phyloP scores from a whole-genome alignment of 192 early-diverging fungal species.

The Rhizophagus sp. region DNA sequence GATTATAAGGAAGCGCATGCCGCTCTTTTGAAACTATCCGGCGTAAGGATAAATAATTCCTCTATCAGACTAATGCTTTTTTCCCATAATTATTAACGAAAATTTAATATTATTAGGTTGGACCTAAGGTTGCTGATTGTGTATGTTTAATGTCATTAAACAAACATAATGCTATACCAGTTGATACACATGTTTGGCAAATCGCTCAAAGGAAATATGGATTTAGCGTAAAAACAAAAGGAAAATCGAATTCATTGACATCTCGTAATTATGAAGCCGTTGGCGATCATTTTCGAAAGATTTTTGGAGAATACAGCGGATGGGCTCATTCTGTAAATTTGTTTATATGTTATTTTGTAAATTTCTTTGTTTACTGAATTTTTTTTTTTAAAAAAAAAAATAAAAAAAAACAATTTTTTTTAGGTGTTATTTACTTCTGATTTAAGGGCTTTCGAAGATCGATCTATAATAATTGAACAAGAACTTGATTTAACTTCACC shows the following conservation, averaged over 20 bases:
- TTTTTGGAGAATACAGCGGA: conserved; percentile 82
- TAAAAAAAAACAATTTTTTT: background rate
- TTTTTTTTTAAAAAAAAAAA: background rate
- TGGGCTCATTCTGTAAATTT: conserved; percentile 72
- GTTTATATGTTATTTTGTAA: background rate
- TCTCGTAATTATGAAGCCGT: conserved; percentile 68
- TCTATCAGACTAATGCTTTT: background rate
- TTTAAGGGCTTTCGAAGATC: conserved; percentile 10
- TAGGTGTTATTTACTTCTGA: conserved; percentile 24
- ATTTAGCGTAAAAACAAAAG: conserved; percentile 47
- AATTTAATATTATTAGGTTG: conserved; percentile 45
- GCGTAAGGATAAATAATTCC: conserved; percentile 43
- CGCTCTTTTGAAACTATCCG: conserved; percentile 69
- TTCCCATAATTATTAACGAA: background rate
- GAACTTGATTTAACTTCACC: background rate
- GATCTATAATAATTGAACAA: background rate
- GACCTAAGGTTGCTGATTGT: conserved; percentile 98
- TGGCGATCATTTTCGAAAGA: conserved; percentile 64
- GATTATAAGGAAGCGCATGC: conserved; percentile 59
- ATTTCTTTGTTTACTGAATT: background rate
- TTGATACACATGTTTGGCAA: conserved; percentile 98
- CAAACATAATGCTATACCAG: conserved; percentile 75
- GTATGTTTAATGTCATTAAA: conserved; percentile 91
- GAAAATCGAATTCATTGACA: conserved; percentile 62
- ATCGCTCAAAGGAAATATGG: conserved; percentile 83